Conservation (phyloP, 257 asterid species). For the Cordia subcordata region DNA sequence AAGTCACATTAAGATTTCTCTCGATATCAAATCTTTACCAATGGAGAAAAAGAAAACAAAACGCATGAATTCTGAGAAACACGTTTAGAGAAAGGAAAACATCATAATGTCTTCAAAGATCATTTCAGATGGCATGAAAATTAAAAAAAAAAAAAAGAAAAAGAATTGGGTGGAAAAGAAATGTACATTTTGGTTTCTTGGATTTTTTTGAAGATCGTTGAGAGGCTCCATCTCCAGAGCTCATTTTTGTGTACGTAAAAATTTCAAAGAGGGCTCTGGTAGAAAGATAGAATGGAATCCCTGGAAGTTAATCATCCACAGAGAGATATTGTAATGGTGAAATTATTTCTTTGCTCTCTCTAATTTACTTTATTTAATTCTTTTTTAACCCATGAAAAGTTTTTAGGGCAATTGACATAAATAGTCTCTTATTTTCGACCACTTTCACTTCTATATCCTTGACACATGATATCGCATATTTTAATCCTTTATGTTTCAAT, state of each 20-base stretch:
- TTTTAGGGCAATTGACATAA: too few species aligned
- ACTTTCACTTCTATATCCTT: too few species aligned
- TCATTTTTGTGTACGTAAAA: conserved; percentile 16
- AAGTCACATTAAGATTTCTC: neutral
- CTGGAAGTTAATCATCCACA: neutral
- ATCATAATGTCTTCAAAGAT: neutral
- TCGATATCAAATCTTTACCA: neutral
- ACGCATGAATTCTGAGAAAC: neutral
- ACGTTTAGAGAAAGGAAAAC: neutral
- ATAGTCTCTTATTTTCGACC: too few species aligned
- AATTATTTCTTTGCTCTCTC: neutral
- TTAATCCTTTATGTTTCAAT: too few species aligned
- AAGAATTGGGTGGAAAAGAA: neutral
- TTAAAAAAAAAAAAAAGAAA: neutral
- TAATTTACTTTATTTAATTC: neutral
- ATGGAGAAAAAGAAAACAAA: neutral
- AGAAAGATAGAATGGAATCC: neutral
- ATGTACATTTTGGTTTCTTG: conserved; percentile 35
- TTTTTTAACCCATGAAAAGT: too few species aligned
- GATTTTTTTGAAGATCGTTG: conserved; percentile 23
- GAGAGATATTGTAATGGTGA: neutral
- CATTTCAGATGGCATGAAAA: neutral
- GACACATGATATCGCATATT: too few species aligned
- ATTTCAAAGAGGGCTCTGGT: neutral
- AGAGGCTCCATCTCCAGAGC: conserved; percentile 26